Evolutionary conservation across 2,329 filamentous ascomycete species (phyloP).

Genomic region (Endoconidiophora laricicola): DNA sequence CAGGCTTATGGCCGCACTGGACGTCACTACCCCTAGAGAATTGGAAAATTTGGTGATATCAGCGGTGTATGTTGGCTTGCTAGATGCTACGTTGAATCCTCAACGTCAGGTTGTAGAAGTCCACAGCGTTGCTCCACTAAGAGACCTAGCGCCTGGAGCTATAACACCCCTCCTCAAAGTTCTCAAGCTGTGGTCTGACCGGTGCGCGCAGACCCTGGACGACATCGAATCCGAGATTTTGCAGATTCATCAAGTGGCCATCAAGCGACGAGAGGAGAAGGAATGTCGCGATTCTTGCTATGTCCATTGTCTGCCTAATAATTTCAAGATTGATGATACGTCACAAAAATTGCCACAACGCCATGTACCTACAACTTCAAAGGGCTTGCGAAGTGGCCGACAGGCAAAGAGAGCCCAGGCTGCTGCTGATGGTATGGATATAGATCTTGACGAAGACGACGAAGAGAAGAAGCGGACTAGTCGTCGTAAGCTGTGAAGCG

Average conservation of each 20-base stretch:
- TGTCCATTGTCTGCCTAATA: not conserved
- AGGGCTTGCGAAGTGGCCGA: not conserved
- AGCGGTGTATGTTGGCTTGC: conserved; percentile 70
- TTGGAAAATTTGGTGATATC: conserved; percentile 78
- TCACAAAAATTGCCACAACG: too few species aligned
- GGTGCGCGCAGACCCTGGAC: conserved; percentile 56
- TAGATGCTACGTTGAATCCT: conserved; percentile 72
- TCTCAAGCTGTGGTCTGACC: conserved; percentile 58
- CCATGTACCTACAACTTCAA: too few species aligned
- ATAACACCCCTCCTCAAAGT: conserved; percentile 51
- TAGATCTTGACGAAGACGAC: conserved; percentile 34
- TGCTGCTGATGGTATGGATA: conserved; percentile 36
- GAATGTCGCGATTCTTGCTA: conserved; percentile 5
- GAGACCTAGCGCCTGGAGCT: conserved; percentile 63
- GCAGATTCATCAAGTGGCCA: conserved; percentile 1
- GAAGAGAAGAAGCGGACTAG: conserved; percentile 34
- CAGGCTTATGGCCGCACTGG: conserved; percentile 48
- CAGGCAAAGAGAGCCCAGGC: conserved; percentile 16
- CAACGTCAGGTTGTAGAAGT: conserved; percentile 58
- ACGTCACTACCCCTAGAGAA: conserved; percentile 46
- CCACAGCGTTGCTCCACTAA: conserved; percentile 65
- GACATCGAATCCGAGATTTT: conserved; percentile 64
- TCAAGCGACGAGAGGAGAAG: conserved; percentile 18
- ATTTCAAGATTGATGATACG: not conserved
- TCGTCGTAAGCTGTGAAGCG: conserved; percentile 34